Base-by-base conservation (phyloP, 306 rosid genomes). In the Lotus japonicus region DNA sequence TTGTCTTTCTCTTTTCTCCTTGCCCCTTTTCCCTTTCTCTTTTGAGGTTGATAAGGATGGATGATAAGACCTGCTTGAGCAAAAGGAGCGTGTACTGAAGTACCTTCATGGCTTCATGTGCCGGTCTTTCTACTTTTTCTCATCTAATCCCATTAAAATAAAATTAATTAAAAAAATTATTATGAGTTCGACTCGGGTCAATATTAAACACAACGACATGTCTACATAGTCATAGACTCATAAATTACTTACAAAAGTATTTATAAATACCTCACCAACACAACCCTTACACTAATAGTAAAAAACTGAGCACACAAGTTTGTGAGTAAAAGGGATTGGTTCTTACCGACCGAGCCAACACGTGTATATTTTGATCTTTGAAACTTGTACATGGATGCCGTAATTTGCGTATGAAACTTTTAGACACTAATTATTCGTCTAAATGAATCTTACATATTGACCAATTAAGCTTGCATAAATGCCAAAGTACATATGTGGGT, bases 371-470 rank as follows among this genome's bases (percentile, higher is more conserved):
- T 45, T 64, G 28, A 11, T 64, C 15, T 54, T 73, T 64, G n/a
- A 44, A 60, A 33, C 21, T 59, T 0, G 7, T 11, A 13, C 38
- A 67, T 15, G 18, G 33, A 66, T 49, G 69, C 56, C 69, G 74
- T 58, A 58, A 75, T 75, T 58, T 66, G 64, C 68, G 74, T 15
- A 58, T 31, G 9, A 36, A 57, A 8, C 60, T 66, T 43, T 66
- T 9, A 52, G 2, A 12, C 9, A 56, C 0, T 3, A 14, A 56
- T 21, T 21, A 21, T 21, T 0, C 36, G 14, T 35, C 55, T 15
- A 1, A 41, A 52, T 62, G 9, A 73, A 53, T n/a, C n/a, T n/a
- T n/a, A 51, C 64, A 12, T 61, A 23, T 60, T 50, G 63, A 61
- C 62, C 35, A 21, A 21, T 21, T 1, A 21, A 21, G 26, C 8